These are phyloP conservation scores for Globisporangium uncinulatum DNA, from an alignment of 352 stramenopile genomes.

Conservation along the genomic window DNA sequence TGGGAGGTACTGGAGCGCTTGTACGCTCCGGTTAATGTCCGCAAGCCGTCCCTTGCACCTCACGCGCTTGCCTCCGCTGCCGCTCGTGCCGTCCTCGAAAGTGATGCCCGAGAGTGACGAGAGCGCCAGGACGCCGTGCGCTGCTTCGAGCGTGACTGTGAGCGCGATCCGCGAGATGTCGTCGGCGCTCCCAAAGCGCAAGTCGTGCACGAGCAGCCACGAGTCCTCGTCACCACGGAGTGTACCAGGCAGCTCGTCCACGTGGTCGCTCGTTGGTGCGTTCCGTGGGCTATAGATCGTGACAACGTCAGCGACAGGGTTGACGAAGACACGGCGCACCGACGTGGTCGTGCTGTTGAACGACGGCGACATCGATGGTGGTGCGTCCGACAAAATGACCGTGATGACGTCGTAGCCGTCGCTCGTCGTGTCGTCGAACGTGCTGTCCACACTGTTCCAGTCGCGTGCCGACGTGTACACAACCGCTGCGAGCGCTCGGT, in stretches of 20 bases:
- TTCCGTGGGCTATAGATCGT: slow-evolving; percentile 25
- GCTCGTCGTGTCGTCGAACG: slow-evolving; percentile 4
- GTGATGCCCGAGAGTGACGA: slow-evolving; percentile 15
- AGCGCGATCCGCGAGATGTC: slow-evolving; percentile 30
- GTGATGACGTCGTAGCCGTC: slow-evolving; percentile 42
- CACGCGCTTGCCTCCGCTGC: slow-evolving; percentile 8
- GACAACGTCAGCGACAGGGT: slow-evolving; percentile 23
- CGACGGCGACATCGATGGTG: neutral
- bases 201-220: slow-evolving; percentile 19
- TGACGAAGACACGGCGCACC: slow-evolving; percentile 28
- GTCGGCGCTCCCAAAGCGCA: slow-evolving; percentile 43
- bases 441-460: slow-evolving; percentile 60
- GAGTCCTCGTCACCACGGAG: slow-evolving; percentile 49
- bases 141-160: slow-evolving; percentile 4
- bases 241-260: slow-evolving; percentile 8
- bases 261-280: slow-evolving; percentile 22
- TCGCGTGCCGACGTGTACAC: slow-evolving; percentile 47
- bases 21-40: slow-evolving; percentile 36
- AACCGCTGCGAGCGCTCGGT: slow-evolving; percentile 33
- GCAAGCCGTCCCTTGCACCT: slow-evolving; percentile 32
- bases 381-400: slow-evolving; percentile 31
- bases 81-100: slow-evolving; percentile 15
- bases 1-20: slow-evolving; percentile 34
- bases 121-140: slow-evolving; percentile 9
- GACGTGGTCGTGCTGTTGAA: slow-evolving; percentile 33